Conservation (phyloP, 371 early-diverging fungal genomes). For the Mortierella sp. region DNA sequence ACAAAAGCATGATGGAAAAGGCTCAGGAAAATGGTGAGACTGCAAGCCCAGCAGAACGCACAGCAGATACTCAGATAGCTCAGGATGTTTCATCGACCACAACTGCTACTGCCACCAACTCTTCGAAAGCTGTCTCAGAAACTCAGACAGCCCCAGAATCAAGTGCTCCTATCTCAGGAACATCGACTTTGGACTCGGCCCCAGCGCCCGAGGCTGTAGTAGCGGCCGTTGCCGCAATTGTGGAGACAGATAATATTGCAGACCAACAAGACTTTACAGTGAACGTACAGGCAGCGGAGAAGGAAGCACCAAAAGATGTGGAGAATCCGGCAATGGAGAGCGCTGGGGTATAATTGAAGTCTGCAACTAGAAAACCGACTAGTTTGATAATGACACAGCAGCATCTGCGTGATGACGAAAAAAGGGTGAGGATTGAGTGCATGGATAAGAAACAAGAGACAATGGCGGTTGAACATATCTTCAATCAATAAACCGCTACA, state of each 20-base stretch:
- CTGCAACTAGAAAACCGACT: too few relatives aligned
- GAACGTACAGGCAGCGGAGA: too few relatives aligned
- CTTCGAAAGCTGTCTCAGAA: constrained; percentile 16
- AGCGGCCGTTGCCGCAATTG: constrained; percentile 46
- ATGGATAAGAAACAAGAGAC: background rate
- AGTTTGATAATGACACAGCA: too few relatives aligned
- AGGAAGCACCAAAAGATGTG: too few relatives aligned
- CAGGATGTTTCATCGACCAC: background rate
- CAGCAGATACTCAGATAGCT: background rate
- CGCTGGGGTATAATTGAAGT: too few relatives aligned
- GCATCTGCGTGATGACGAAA: too few relatives aligned
- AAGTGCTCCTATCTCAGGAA: constrained; percentile 1
- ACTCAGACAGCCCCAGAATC: constrained; percentile 4
- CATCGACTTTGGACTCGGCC: constrained; percentile 26
- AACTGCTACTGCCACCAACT: background rate
- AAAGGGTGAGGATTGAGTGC: background rate
- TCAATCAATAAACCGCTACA: background rate
- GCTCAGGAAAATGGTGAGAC: constrained; percentile 41
- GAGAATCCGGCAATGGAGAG: too few relatives aligned
- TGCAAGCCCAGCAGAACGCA: background rate
- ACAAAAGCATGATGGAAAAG: constrained; percentile 47
- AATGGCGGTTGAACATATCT: background rate
- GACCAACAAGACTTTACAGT: too few relatives aligned
- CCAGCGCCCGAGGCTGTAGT: constrained; percentile 49
- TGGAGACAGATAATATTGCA: constrained; percentile 28